phyloP scores from a whole-genome alignment of 225 moss, liverwort and hornwort genomes.

The Takakia lepidozioides region DNA sequence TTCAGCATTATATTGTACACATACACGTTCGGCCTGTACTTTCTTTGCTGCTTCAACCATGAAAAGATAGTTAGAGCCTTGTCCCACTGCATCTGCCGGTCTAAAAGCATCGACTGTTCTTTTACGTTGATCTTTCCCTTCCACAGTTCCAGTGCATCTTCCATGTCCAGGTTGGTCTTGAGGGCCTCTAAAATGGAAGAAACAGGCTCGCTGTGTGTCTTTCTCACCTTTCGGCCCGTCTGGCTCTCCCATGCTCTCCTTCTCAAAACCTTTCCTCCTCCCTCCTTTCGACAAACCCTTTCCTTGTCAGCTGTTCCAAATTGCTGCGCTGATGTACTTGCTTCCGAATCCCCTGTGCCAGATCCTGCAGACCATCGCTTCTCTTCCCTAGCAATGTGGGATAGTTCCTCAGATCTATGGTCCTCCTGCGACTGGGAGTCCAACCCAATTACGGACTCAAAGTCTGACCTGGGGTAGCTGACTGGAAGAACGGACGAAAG shows the following conservation, averaged over 20 bases:
- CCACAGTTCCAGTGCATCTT: slow-evolving; percentile 60
- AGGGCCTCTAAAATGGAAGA: slow-evolving; percentile 45
- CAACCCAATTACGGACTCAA: no score
- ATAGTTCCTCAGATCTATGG: no score
- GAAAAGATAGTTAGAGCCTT: slow-evolving; percentile 52
- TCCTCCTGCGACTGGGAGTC: no score
- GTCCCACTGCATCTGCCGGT: slow-evolving; percentile 66
- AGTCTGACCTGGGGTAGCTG: no score
- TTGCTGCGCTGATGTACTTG: no score
- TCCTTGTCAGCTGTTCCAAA: slow-evolving; percentile 1
- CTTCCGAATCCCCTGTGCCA: no score
- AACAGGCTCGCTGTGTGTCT: slow-evolving; percentile 39
- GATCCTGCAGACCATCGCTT: no score
- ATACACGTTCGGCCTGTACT: slow-evolving; percentile 56
- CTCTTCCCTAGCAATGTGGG: no score
- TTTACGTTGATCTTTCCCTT: slow-evolving; percentile 43
- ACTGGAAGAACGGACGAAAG: no score
- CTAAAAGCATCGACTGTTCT: slow-evolving; percentile 68
- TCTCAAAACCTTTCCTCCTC: slow-evolving; percentile 15
- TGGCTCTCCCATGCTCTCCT: slow-evolving; percentile 15
- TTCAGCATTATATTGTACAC: slow-evolving; percentile 83
- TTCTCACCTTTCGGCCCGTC: slow-evolving; percentile 24
- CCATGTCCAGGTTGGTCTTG: slow-evolving; percentile 32
- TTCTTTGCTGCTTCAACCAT: slow-evolving; percentile 58
- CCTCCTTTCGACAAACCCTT: slow-evolving; percentile 27